These are phyloP conservation scores for Botryotinia globosa DNA, from an alignment of 2,329 filamentous ascomycete species.

Conservation along the genomic window DNA sequence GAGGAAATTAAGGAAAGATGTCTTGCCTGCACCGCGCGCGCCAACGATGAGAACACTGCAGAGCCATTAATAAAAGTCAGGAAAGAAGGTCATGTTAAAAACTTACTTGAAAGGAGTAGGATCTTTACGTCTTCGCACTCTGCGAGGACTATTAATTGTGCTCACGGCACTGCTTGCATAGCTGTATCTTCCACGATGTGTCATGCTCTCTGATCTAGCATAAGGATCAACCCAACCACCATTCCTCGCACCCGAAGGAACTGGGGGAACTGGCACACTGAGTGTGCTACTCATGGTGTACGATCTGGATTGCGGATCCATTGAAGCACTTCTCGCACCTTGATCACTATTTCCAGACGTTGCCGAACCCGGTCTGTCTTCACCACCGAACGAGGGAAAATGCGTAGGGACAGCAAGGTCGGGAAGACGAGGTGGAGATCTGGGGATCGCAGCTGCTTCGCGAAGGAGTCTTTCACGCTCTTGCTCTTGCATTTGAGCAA, in stretches of 20 bases:
- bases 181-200: slow-evolving; percentile 91
- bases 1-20: slow-evolving; percentile 94
- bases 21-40: slow-evolving; percentile 85
- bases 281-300: slow-evolving; percentile 26
- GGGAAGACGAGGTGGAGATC: slow-evolving; percentile 58
- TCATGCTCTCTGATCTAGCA: slow-evolving; percentile 88
- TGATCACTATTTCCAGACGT: slow-evolving; percentile 50
- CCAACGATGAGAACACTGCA: slow-evolving; percentile 84
- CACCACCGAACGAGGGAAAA: slow-evolving; percentile 50
- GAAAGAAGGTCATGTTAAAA: neutral
- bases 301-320: slow-evolving; percentile 46
- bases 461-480: slow-evolving; percentile 54
- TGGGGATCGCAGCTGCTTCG: slow-evolving; percentile 53
- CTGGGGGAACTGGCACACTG: slow-evolving; percentile 53
- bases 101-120: slow-evolving; percentile 98
- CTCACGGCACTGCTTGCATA: slow-evolving; percentile 91
- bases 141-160: slow-evolving; percentile 87
- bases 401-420: slow-evolving; percentile 37
- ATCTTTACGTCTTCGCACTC: slow-evolving; percentile 91
- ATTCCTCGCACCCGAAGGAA: slow-evolving; percentile 43
- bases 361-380: slow-evolving; percentile 61
- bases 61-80: slow-evolving; percentile 24
- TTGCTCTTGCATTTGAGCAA: slow-evolving; percentile 46
- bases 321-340: slow-evolving; percentile 45
- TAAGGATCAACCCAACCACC: slow-evolving; percentile 71